Evolutionary conservation across 1,284 basidiomycete genomes (phyloP).

Genomic region (Kwoniella shivajii): DNA sequence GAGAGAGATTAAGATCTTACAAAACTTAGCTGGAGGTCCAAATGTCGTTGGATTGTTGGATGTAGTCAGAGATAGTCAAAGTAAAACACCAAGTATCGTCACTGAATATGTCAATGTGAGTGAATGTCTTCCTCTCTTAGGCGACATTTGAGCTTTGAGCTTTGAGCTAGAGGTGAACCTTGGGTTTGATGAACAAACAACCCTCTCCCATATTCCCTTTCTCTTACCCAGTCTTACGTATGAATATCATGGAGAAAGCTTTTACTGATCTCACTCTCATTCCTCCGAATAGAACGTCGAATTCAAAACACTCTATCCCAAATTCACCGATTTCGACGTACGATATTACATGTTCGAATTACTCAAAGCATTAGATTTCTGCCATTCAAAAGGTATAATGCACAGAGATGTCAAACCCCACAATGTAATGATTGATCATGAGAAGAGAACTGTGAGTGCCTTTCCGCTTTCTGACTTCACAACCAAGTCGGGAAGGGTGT

Average conservation of each 20-base stretch:
- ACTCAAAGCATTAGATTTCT: constrained; percentile 96
- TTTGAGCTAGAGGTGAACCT: too few relatives aligned
- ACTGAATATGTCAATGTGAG: constrained; percentile 90
- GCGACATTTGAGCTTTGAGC: background rate
- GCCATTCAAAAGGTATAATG: constrained; percentile 98
- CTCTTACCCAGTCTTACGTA: too few relatives aligned
- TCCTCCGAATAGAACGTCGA: constrained; percentile 87
- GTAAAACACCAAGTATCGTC: constrained; percentile 95
- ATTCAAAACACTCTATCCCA: constrained; percentile 95
- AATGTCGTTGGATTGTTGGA: constrained; percentile 84
- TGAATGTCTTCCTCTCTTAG: background rate
- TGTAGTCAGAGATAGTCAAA: constrained; percentile 85
- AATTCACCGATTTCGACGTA: constrained; percentile 92
- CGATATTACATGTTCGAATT: constrained; percentile 97
- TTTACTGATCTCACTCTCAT: too few relatives aligned
- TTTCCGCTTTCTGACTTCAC: background rate
- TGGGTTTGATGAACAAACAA: too few relatives aligned
- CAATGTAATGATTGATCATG: constrained; percentile 99
- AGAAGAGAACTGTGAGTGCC: constrained; percentile 77
- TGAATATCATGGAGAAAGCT: too few relatives aligned
- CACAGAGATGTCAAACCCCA: constrained; percentile 99
- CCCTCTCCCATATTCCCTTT: too few relatives aligned
- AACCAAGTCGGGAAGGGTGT: background rate
- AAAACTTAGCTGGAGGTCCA: constrained; percentile 94
- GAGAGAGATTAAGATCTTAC: constrained; percentile 97